Conservation (phyloP, 2,329 filamentous ascomycete genomes). For the Penicillium fuscoglaucum region DNA sequence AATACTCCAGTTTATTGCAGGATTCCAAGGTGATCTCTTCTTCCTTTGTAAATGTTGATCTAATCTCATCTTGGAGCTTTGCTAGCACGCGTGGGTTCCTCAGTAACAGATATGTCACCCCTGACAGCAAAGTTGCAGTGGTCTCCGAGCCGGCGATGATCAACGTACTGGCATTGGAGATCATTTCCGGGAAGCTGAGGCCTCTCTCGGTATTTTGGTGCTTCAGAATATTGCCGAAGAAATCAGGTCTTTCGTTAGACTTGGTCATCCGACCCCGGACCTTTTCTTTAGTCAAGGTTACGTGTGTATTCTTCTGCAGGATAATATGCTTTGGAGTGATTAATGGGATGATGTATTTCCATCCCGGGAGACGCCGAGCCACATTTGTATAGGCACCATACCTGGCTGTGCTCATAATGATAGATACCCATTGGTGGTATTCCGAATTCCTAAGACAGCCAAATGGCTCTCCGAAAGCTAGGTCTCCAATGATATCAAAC, state of each 20-base stretch:
- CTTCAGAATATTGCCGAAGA: constrained; percentile 20
- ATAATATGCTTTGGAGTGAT: constrained; percentile 8
- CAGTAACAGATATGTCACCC: constrained; percentile 45
- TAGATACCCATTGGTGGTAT: constrained; percentile 30
- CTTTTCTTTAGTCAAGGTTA: constrained; percentile 11
- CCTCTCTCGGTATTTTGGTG: constrained; percentile 17
- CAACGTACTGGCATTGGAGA: constrained; percentile 27
- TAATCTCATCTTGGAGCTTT: constrained; percentile 44
- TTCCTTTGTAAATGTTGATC: constrained; percentile 35
- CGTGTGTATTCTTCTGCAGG: background rate
- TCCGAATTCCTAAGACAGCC: constrained; percentile 28
- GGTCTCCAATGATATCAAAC: constrained; percentile 37
- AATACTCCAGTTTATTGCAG: constrained; percentile 37
- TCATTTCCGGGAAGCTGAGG: constrained; percentile 25
- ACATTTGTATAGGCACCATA: constrained; percentile 11
- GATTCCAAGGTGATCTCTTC: constrained; percentile 41
- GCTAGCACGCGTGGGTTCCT: constrained; percentile 33
- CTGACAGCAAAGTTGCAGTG: constrained; percentile 48
- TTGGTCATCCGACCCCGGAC: constrained; percentile 9
- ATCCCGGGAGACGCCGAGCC: constrained; percentile 8
- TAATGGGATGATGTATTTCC: background rate
- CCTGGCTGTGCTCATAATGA: constrained; percentile 10
- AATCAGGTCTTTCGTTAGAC: constrained; percentile 19
- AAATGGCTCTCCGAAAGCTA: constrained; percentile 36
- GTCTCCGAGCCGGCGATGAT: constrained; percentile 46